phyloP scores from a whole-genome alignment of 345 rosid genomes.

The Triadica sebifera region DNA sequence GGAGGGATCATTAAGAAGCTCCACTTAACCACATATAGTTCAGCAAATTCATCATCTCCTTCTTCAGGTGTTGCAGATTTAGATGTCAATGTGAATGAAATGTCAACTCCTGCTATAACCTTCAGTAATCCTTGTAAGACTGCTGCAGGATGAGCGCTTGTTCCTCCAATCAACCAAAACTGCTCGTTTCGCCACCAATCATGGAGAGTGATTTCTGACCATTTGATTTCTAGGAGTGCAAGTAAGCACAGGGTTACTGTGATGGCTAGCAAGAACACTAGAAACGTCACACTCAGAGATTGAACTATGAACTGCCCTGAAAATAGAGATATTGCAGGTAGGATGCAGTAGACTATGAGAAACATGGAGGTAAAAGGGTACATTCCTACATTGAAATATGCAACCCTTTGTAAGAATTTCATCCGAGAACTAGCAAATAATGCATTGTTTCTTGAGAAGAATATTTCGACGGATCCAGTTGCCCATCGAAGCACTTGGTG shows the following conservation, averaged over 20 bases:
- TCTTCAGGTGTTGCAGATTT: constrained; percentile 65
- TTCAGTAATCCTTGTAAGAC: constrained; percentile 71
- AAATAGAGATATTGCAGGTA: constrained; percentile 66
- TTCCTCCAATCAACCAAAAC: constrained; percentile 65
- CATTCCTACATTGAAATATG: constrained; percentile 72
- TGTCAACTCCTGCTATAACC: constrained; percentile 73
- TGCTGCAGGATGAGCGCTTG: constrained; percentile 83
- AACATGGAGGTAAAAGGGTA: constrained; percentile 80
- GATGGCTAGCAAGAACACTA: constrained; percentile 54
- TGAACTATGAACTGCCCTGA: constrained; percentile 75
- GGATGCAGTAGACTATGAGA: constrained; percentile 69
- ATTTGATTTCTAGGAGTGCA: constrained; percentile 66
- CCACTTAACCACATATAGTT: constrained; percentile 61
- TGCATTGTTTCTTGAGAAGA: constrained; percentile 74
- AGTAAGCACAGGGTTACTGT: constrained; percentile 59
- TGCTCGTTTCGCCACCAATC: constrained; percentile 90
- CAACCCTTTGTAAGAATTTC: constrained; percentile 69
- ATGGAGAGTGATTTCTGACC: constrained; percentile 78
- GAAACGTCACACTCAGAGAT: constrained; percentile 49
- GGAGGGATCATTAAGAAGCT: constrained; percentile 75
- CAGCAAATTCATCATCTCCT: constrained; percentile 67
- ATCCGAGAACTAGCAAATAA: constrained; percentile 53
- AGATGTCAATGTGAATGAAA: constrained; percentile 70
- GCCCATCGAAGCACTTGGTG: constrained; percentile 92
- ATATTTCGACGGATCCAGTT: constrained; percentile 79